phyloP scores from a whole-genome alignment of 2,329 filamentous ascomycete genomes.

The Cordyceps cateniannulata region DNA sequence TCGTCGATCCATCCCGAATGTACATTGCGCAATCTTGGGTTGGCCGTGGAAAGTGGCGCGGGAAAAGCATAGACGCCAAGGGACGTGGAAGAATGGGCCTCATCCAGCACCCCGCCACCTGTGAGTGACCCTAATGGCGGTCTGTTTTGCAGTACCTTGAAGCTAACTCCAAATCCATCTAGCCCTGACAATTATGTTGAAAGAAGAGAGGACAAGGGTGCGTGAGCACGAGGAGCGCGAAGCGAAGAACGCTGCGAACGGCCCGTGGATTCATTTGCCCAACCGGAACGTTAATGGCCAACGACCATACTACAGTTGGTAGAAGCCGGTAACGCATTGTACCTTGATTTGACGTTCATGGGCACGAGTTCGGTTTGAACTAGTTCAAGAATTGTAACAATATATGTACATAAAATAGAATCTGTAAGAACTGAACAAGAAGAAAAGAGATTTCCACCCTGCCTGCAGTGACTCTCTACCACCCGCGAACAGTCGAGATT shows the following conservation, averaged over 20 bases:
- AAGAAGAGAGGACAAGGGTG: conserved; percentile 88
- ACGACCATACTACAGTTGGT: conserved; percentile 90
- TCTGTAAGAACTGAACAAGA: conserved; percentile 1
- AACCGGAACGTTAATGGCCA: conserved; percentile 79
- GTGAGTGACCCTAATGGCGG: conserved; percentile 44
- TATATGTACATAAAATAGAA: conserved; percentile 28
- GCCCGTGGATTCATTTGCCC: conserved; percentile 82
- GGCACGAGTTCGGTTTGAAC: neutral
- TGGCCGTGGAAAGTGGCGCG: conserved; percentile 61
- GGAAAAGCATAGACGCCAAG: conserved; percentile 58
- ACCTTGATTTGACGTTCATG: conserved; percentile 14
- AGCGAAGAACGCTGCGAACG: conserved; percentile 65
- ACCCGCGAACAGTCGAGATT: neutral
- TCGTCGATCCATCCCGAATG: conserved; percentile 70
- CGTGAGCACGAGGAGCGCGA: conserved; percentile 72
- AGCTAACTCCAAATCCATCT: conserved; percentile 13
- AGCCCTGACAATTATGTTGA: conserved; percentile 76
- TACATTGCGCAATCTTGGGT: conserved; percentile 95
- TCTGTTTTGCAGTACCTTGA: conserved; percentile 12
- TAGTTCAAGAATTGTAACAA: conserved; percentile 8
- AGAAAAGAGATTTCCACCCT: neutral
- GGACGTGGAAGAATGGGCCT: conserved; percentile 66
- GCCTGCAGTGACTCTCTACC: conserved; percentile 16
- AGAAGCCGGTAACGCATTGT: conserved; percentile 21
- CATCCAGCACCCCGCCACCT: conserved; percentile 65